phyloP scores from a whole-genome alignment of 1,284 basidiomycete genomes.

The Vanrija sp. region DNA sequence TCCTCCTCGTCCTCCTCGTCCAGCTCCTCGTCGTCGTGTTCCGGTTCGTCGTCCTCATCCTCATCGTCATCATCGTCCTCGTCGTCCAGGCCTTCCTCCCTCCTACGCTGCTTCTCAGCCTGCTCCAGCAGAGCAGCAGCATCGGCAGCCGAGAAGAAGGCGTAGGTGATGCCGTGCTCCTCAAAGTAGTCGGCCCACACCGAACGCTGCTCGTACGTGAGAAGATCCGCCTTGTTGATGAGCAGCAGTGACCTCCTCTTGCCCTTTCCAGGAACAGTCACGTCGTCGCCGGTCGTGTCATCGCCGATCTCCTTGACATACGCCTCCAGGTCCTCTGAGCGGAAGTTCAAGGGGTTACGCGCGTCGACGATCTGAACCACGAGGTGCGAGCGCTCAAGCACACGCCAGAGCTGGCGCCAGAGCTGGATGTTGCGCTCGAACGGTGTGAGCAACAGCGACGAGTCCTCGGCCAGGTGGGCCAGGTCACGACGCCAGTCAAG shows the following conservation, averaged over 20 bases:
- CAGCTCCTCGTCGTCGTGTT: conserved; percentile 19
- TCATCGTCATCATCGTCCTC: conserved; percentile 26
- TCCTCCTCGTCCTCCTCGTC: conserved; percentile 32
- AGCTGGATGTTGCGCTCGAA: conserved; percentile 96
- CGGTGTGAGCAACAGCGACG: conserved; percentile 76
- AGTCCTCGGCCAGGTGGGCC: conserved; percentile 60
- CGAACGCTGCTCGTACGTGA: conserved; percentile 82
- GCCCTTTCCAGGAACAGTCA: conserved; percentile 62
- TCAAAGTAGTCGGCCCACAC: conserved; percentile 96
- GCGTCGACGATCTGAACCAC: conserved; percentile 95
- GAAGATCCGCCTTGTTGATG: conserved; percentile 94
- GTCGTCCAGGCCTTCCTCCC: conserved; percentile 41
- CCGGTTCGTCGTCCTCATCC: conserved; percentile 26
- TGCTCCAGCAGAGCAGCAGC: conserved; percentile 76
- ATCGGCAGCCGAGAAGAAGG: conserved; percentile 94
- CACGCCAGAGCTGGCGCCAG: conserved; percentile 94
- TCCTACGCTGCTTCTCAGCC: conserved; percentile 53
- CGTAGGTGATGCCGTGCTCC: conserved; percentile 70
- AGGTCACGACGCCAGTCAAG: conserved; percentile 84
- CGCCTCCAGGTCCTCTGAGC: conserved; percentile 84
- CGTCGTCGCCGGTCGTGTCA: conserved; percentile 57
- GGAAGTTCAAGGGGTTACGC: conserved; percentile 83
- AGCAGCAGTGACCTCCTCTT: conserved; percentile 72
- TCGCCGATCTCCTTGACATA: conserved; percentile 84
- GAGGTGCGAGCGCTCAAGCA: conserved; percentile 87